Evolutionary conservation across 441 rosid species (phyloP).

Genomic region (Omphalea diandra): DNA sequence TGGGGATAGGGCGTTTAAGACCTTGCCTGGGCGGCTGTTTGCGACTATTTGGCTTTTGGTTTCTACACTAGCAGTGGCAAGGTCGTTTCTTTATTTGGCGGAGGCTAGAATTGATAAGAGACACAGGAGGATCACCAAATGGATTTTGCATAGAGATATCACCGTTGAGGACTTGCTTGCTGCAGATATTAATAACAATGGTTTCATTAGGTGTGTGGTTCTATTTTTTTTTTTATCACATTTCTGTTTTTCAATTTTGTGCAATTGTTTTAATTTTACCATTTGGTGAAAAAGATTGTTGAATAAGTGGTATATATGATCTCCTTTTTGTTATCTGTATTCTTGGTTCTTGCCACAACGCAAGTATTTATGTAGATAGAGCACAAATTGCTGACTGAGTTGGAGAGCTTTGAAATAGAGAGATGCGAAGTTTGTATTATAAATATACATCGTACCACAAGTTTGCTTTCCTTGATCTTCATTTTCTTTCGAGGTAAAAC

Average conservation of each 20-base stretch:
- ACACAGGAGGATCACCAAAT: conserved; percentile 66
- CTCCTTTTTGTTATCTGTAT: not conserved
- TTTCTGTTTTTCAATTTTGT: conserved; percentile 6
- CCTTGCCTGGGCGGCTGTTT: conserved; percentile 64
- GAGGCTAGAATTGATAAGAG: conserved; percentile 81
- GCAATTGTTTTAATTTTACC: not conserved
- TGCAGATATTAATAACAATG: conserved; percentile 69
- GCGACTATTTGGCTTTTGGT: conserved; percentile 78
- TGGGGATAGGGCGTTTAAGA: conserved; percentile 78
- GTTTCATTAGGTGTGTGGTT: conserved; percentile 71
- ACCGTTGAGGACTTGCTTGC: conserved; percentile 78
- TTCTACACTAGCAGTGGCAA: conserved; percentile 80
- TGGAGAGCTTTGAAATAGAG: not conserved
- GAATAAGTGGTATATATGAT: not conserved
- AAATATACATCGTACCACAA: not conserved
- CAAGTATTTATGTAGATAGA: not conserved
- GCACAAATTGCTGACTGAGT: not conserved
- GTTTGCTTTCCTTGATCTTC: not conserved
- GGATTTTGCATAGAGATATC: conserved; percentile 71
- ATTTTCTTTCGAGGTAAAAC: not conserved
- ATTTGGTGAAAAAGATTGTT: not conserved
- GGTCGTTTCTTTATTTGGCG: conserved; percentile 77
- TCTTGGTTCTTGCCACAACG: not conserved
- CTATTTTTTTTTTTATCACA: not conserved
- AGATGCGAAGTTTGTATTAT: not conserved